phyloP scores from a whole-genome alignment of 768 basidiomycete species.

The Austroboletus festivus region DNA sequence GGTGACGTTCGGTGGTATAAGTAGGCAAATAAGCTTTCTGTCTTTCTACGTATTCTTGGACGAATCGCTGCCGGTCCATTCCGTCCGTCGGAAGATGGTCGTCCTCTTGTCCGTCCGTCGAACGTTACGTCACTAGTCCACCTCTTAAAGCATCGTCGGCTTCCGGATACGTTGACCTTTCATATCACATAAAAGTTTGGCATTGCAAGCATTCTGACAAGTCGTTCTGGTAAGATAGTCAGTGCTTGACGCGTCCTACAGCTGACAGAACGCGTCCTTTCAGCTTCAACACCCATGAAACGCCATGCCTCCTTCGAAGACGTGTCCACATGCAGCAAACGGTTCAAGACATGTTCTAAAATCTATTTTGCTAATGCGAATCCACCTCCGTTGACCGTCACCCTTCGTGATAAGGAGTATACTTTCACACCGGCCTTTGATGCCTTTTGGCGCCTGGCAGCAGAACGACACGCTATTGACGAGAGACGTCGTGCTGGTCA shows the following conservation, averaged over 20 bases:
- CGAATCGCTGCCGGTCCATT: conserved; percentile 37
- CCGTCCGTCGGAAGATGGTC: not conserved
- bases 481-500: conserved; percentile 48
- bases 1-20: conserved; percentile 45
- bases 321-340: conserved; percentile 19
- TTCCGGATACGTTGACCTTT: no score
- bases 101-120: not conserved
- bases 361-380: conserved; percentile 11
- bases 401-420: conserved; percentile 38
- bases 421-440: conserved; percentile 53
- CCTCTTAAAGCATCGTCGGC: no score
- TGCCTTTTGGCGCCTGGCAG: conserved; percentile 57
- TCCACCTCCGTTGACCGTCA: conserved; percentile 28
- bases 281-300: conserved; percentile 16
- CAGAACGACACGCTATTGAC: conserved; percentile 57
- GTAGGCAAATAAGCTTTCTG: conserved; percentile 44
- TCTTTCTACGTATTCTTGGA: conserved; percentile 47
- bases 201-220: not conserved
- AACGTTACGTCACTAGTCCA: not conserved
- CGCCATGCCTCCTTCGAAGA: conserved; percentile 16
- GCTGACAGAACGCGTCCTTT: not conserved
- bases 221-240: not conserved
- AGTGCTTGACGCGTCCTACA: not conserved
- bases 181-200: not conserved
- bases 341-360: conserved; percentile 20